Conservation (phyloP, 352 stramenopile species). For the Globisporangium echinulatum region DNA sequence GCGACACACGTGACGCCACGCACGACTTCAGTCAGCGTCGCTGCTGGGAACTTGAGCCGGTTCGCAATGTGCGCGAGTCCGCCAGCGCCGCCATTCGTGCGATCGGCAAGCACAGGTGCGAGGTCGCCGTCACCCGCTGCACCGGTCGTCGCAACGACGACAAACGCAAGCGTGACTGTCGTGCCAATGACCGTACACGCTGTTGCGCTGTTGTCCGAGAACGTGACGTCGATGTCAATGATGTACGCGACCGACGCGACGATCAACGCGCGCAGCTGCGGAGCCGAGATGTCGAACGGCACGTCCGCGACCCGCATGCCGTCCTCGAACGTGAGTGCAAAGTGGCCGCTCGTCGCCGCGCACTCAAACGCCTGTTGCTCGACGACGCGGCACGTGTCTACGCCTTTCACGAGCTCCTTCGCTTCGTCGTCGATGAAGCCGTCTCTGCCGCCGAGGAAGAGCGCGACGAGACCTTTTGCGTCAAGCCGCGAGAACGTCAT, state of each 20-base stretch:
- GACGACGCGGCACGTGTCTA: constrained; percentile 59
- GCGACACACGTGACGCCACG: constrained; percentile 43
- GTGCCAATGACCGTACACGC: constrained; percentile 52
- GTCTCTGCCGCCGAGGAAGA: constrained; percentile 36
- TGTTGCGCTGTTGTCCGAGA: constrained; percentile 16
- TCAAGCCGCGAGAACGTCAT: constrained; percentile 55
- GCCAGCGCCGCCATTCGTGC: constrained; percentile 39
- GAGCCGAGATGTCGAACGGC: constrained; percentile 33
- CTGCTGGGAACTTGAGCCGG: constrained; percentile 40
- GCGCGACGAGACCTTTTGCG: constrained; percentile 32
- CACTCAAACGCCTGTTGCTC: constrained; percentile 62
- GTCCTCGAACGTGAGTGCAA: constrained; percentile 65
- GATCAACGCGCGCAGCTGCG: constrained; percentile 32
- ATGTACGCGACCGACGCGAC: constrained; percentile 44
- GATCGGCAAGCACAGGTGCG: constrained; percentile 34
- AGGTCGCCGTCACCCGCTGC: constrained; percentile 48
- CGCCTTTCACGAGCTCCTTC: constrained; percentile 63
- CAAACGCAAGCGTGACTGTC: constrained; percentile 53
- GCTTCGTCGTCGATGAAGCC: constrained; percentile 60
- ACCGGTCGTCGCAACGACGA: constrained; percentile 40
- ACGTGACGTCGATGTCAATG: constrained; percentile 56
- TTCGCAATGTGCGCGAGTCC: constrained; percentile 61
- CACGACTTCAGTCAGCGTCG: constrained; percentile 43
- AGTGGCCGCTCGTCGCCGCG: constrained; percentile 55
- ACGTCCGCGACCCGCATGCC: constrained; percentile 33